phyloP scores from a whole-genome alignment of 371 early-diverging fungal species.

The Dinochytrium kinnereticum region DNA sequence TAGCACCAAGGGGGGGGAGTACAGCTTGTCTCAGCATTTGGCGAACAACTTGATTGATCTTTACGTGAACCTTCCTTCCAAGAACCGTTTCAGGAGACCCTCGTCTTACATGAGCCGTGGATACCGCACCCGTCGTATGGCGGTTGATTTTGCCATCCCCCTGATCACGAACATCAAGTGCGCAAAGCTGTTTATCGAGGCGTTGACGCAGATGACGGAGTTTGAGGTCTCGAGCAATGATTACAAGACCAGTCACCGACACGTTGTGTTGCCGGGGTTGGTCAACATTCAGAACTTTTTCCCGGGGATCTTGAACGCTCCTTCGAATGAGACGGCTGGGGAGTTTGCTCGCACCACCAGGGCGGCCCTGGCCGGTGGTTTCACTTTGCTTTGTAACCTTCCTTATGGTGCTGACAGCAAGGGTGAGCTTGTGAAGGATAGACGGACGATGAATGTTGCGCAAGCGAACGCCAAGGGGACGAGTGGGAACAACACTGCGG shows the following conservation, averaged over 20 bases:
- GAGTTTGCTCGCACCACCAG: slow-evolving; percentile 69
- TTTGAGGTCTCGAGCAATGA: slow-evolving; percentile 82
- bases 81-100: slow-evolving; percentile 94
- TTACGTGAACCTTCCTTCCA: slow-evolving; percentile 96
- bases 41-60: slow-evolving; percentile 95
- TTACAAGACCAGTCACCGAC: slow-evolving; percentile 84
- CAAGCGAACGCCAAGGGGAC: slow-evolving; percentile 58
- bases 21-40: slow-evolving; percentile 90
- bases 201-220: slow-evolving; percentile 74
- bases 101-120: slow-evolving; percentile 95
- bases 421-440: slow-evolving; percentile 59
- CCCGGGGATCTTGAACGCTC: slow-evolving; percentile 43
- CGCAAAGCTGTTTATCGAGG: slow-evolving; percentile 96
- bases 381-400: slow-evolving; percentile 71
- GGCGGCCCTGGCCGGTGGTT: slow-evolving; percentile 83
- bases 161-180: slow-evolving; percentile 97
- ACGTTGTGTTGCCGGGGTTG: slow-evolving; percentile 84
- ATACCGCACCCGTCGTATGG: slow-evolving; percentile 94
- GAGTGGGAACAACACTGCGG: slow-evolving; percentile 52
- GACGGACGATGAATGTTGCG: slow-evolving; percentile 58
- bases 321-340: slow-evolving; percentile 42
- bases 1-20: slow-evolving; percentile 75
- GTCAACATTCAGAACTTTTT: slow-evolving; percentile 78
- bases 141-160: slow-evolving; percentile 94
- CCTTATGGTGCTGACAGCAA: slow-evolving; percentile 24